These are phyloP conservation scores for Suillus hirtellus DNA, from an alignment of 768 basidiomycete genomes.

Conservation along the genomic window DNA sequence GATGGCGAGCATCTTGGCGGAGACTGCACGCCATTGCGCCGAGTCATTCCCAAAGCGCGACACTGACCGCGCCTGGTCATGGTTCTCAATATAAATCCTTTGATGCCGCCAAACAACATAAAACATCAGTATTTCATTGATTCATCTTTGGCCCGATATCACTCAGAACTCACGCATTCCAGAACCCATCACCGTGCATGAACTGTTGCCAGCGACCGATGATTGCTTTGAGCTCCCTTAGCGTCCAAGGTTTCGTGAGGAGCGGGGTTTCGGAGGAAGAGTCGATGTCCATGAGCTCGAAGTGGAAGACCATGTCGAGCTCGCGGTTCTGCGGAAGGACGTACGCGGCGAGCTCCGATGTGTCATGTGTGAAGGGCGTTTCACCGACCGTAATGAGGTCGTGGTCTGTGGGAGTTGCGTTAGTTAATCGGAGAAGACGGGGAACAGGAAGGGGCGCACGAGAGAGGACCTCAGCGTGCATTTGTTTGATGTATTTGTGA, in stretches of 20 bases:
- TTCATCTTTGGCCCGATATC: background rate
- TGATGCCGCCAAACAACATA: slow-evolving; percentile 6
- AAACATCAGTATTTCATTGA: background rate
- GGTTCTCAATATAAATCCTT: slow-evolving; percentile 70
- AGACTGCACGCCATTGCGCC: slow-evolving; percentile 53
- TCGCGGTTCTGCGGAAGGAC: slow-evolving; percentile 58
- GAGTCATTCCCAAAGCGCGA: slow-evolving; percentile 67
- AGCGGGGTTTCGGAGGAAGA: slow-evolving; percentile 43
- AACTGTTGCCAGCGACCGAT: slow-evolving; percentile 55
- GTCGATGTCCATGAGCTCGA: slow-evolving; percentile 63
- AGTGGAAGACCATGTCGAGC: slow-evolving; percentile 66
- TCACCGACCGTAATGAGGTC: slow-evolving; percentile 69
- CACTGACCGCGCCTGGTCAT: slow-evolving; percentile 64
- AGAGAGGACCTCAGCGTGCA: slow-evolving; percentile 61
- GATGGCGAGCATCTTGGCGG: slow-evolving; percentile 65
- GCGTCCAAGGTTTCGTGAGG: slow-evolving; percentile 46
- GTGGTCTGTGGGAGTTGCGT: slow-evolving; percentile 39
- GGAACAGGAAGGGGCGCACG: slow-evolving; percentile 33
- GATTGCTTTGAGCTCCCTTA: slow-evolving; percentile 51
- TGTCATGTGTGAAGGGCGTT: slow-evolving; percentile 56
- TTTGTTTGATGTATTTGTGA: slow-evolving; percentile 68
- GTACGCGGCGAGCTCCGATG: slow-evolving; percentile 53
- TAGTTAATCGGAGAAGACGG: slow-evolving; percentile 5
- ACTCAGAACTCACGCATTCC: slow-evolving; percentile 55
- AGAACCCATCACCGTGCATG: slow-evolving; percentile 59